phyloP scores from a whole-genome alignment of 495 filamentous ascomycete species.

The Sporormia fimetaria region DNA sequence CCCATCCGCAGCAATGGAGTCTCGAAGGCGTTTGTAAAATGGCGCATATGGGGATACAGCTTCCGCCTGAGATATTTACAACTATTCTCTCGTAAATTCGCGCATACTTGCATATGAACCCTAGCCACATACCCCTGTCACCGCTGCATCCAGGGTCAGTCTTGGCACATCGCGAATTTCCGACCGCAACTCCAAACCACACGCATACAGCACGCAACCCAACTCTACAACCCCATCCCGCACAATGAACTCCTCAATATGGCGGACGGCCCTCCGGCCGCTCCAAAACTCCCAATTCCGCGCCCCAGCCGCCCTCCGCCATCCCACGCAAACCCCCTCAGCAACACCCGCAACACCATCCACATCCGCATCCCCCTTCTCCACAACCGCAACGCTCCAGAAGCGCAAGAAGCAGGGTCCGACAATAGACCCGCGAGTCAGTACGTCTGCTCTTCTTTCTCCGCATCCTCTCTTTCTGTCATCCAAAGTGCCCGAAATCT shows the following conservation, averaged over 20 bases:
- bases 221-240: background rate
- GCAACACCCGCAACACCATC: background rate
- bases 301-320: slow-evolving; percentile 2
- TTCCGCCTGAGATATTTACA: too few relatives aligned
- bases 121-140: too few relatives aligned
- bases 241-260: slow-evolving; percentile 6
- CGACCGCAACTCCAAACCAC: too few relatives aligned
- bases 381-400: slow-evolving; percentile 8
- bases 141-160: too few relatives aligned
- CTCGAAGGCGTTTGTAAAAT: too few relatives aligned
- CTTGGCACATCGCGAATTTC: too few relatives aligned
- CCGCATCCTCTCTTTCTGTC: slow-evolving; percentile 1
- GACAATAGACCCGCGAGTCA: slow-evolving; percentile 20
- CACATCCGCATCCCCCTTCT: slow-evolving; percentile 14
- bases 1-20: too few relatives aligned
- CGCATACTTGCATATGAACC: too few relatives aligned
- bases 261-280: slow-evolving; percentile 4
- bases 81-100: too few relatives aligned
- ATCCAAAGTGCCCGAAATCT: background rate
- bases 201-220: too few relatives aligned
- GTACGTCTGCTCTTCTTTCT: slow-evolving; percentile 8
- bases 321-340: slow-evolving; percentile 1
- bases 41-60: too few relatives aligned
- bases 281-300: background rate
- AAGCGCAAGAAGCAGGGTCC: slow-evolving; percentile 14